Evolutionary conservation across 164 flowering plant species (phyloP).

Genomic region (Protea cynaroides): DNA sequence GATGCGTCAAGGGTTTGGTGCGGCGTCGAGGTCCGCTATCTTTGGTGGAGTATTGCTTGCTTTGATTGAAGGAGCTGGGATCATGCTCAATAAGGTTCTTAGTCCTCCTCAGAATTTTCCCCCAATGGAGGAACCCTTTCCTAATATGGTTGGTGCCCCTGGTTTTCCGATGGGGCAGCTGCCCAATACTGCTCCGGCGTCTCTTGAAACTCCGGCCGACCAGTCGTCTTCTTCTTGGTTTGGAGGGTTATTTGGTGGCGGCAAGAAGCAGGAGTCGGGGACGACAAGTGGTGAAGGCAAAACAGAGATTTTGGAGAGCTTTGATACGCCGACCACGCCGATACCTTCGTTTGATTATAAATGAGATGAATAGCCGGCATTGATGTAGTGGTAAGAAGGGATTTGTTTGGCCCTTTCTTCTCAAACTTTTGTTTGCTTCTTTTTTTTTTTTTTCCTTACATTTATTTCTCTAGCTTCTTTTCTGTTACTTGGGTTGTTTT

Average conservation of each 20-base stretch:
- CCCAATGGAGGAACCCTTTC: constrained; percentile 45
- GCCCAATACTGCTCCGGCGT: constrained; percentile 1
- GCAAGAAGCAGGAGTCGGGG: constrained; percentile 34
- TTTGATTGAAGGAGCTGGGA: constrained; percentile 82
- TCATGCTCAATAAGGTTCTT: constrained; percentile 51
- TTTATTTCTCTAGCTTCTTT: too few species aligned
- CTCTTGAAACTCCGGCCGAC: neutral
- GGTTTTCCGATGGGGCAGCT: constrained; percentile 27
- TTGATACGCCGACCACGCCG: constrained; percentile 47
- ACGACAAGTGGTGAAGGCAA: constrained; percentile 15
- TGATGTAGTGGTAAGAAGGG: constrained; percentile 1
- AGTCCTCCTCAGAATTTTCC: constrained; percentile 46
- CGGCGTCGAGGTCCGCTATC: constrained; percentile 55
- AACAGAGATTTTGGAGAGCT: constrained; percentile 66
- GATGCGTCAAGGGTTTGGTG: constrained; percentile 68
- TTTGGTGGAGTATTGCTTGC: constrained; percentile 73
- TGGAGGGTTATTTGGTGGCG: constrained; percentile 59
- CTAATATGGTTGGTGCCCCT: constrained; percentile 24
- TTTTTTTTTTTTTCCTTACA: neutral
- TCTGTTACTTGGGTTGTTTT: too few species aligned
- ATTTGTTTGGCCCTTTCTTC: neutral
- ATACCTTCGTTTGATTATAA: constrained; percentile 57
- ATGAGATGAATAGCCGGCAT: constrained; percentile 18
- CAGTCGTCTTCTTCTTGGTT: constrained; percentile 49
- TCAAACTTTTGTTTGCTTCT: neutral